A percentile compares a stretch with the other conserved stretches of the same genome.
phyloP scores from a whole-genome alignment of 1,284 basidiomycete species.

The Sutorius eximius region DNA sequence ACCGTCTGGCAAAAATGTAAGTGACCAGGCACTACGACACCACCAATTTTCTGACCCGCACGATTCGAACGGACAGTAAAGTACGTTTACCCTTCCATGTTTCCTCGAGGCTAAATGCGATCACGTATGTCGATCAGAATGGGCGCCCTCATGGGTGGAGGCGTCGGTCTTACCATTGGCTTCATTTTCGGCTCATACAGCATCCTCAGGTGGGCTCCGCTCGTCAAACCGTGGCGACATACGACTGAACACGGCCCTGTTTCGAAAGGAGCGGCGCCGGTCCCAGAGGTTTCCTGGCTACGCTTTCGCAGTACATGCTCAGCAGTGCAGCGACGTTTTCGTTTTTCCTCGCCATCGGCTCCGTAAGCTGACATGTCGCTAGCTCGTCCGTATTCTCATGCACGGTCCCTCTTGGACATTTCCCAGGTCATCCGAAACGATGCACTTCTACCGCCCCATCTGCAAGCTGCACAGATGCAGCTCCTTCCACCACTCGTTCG shows the following conservation, averaged over 20 bases:
- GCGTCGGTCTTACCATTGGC: slow-evolving; percentile 92
- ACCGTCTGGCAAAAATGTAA: slow-evolving; percentile 76
- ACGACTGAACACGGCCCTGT: slow-evolving; percentile 8
- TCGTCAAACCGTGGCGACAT: neutral
- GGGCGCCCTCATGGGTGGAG: slow-evolving; percentile 90
- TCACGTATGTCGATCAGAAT: slow-evolving; percentile 53
- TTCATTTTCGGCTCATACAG: slow-evolving; percentile 93
- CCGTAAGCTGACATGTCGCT: slow-evolving; percentile 48
- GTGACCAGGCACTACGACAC: slow-evolving; percentile 26
- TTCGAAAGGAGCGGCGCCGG: slow-evolving; percentile 76
- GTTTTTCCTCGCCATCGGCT: slow-evolving; percentile 84
- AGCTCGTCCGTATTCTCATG: slow-evolving; percentile 8
- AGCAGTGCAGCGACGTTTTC: slow-evolving; percentile 85
- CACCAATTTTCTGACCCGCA: slow-evolving; percentile 18
- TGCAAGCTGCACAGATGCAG: slow-evolving; percentile 61
- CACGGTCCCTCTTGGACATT: neutral
- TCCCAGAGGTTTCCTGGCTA: slow-evolving; percentile 81
- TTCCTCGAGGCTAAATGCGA: slow-evolving; percentile 10
- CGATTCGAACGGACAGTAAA: slow-evolving; percentile 41
- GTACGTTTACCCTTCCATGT: slow-evolving; percentile 35
- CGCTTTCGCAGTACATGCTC: slow-evolving; percentile 93
- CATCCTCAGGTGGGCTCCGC: slow-evolving; percentile 67
- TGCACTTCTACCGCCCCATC: slow-evolving; percentile 52
- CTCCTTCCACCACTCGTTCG: slow-evolving; percentile 51
- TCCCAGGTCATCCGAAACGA: slow-evolving; percentile 76